Evolutionary conservation across 1,284 basidiomycete genomes (phyloP), one percentile per base, ranked within the genome.

Genomic region (Cryptococcus amylolentus): DNA sequence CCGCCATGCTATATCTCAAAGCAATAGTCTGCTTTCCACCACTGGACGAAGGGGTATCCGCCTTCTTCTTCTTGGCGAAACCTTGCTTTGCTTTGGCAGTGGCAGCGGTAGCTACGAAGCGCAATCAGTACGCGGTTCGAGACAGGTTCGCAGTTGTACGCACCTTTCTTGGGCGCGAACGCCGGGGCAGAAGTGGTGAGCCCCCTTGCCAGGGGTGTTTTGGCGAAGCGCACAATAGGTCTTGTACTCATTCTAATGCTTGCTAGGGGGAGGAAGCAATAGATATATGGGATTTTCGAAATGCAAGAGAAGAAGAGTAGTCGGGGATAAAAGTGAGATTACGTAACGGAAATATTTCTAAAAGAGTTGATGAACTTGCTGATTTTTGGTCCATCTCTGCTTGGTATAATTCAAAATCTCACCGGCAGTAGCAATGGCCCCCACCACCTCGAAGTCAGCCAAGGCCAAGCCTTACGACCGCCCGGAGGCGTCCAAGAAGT

Each of bases 391-490:
- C n/a, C 45, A 23, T 27, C 26, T 27, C 14, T 27, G 16, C 27
- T 23, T 16, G 8, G 14, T 16, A n/a, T 8, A 46, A 46, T 26
- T 12, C 20, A 26, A 40, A 46, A 46, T 16, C 26, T 26, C 7
- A 26, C 16, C 8, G 51, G 9, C 26, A 20, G n/a, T n/a, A 37
- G 52, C 12, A 31, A 60, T 60, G 55, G 58, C 58, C 18, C 50
- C 63, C 23, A 51, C 37, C 40, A 6, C 47, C 35, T 13, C 55
- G 13, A 28, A 50, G 18, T 26, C 4, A 35, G 18, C 46, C 9
- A 16, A 38, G 20, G n/a, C 53, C 8, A 70, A 68, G 52, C 67
- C 68, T 16, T 68, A 69, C 55, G 64, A 66, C 40, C 52, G 66
- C n/a, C 58, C 62, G 10, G 46, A 51, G 13, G 18, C 56, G 5